phyloP scores from a whole-genome alignment of 2,329 filamentous ascomycete genomes.

The Fusarium sp. region DNA sequence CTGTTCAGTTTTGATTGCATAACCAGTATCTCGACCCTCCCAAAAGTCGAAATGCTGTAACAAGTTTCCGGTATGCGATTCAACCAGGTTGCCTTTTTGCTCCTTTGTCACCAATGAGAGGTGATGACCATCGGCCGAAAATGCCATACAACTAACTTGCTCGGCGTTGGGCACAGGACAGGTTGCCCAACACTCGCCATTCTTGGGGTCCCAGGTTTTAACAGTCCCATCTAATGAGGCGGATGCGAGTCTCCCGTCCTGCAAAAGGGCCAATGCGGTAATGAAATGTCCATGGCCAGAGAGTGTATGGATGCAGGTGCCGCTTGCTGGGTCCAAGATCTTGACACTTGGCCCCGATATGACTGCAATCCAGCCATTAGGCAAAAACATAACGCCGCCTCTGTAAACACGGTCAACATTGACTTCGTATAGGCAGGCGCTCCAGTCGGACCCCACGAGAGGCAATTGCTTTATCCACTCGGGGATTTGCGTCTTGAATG shows the following conservation, averaged over 20 bases:
- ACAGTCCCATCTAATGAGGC: neutral
- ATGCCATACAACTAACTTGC: neutral
- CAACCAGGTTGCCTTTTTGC: neutral
- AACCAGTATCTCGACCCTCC: too few relatives aligned
- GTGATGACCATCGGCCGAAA: neutral
- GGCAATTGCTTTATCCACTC: slow-evolving; percentile 30
- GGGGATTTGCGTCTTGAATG: slow-evolving; percentile 21
- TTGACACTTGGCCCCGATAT: neutral
- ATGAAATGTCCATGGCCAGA: too few relatives aligned
- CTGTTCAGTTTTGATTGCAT: neutral
- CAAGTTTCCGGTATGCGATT: neutral
- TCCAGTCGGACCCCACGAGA: slow-evolving; percentile 28
- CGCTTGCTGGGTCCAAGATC: neutral
- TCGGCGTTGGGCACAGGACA: neutral
- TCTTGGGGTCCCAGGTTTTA: neutral
- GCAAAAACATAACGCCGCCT: neutral
- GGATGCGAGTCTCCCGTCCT: neutral
- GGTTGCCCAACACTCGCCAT: neutral
- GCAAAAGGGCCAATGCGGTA: neutral
- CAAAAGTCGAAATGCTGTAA: too few relatives aligned
- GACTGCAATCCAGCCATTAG: neutral
- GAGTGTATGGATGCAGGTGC: neutral
- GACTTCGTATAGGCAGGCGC: slow-evolving; percentile 16
- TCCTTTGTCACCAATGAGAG: neutral
- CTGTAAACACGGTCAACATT: neutral